phyloP scores from a whole-genome alignment of 2,329 filamentous ascomycete genomes.

The Colletotrichum sp. region DNA sequence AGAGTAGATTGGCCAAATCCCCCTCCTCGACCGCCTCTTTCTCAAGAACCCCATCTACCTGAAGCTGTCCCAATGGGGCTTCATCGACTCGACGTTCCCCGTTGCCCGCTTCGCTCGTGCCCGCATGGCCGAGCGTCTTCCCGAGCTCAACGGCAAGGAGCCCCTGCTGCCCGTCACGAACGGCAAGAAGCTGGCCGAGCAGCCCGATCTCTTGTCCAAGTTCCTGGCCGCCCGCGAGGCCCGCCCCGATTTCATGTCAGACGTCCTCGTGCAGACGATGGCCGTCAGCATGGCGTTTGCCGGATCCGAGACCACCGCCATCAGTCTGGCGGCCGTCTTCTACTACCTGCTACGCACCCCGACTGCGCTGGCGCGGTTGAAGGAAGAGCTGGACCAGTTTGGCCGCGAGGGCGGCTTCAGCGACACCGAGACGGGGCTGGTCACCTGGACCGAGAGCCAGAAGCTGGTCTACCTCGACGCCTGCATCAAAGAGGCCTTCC shows the following conservation, averaged over 20 bases:
- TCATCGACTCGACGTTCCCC: slow-evolving; percentile 73
- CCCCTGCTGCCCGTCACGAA: slow-evolving; percentile 42
- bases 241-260: slow-evolving; percentile 74
- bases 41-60: slow-evolving; percentile 79
- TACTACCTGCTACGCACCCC: slow-evolving; percentile 76
- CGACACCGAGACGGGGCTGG: slow-evolving; percentile 60
- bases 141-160: slow-evolving; percentile 41
- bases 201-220: slow-evolving; percentile 71
- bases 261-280: slow-evolving; percentile 72
- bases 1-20: slow-evolving; percentile 74
- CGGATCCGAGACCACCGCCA: slow-evolving; percentile 81
- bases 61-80: slow-evolving; percentile 68
- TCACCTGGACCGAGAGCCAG: slow-evolving; percentile 74
- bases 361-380: slow-evolving; percentile 56
- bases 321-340: slow-evolving; percentile 73
- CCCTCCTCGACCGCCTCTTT: slow-evolving; percentile 70
- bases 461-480: slow-evolving; percentile 79
- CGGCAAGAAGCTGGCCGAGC: slow-evolving; percentile 40
- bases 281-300: slow-evolving; percentile 77
- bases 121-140: slow-evolving; percentile 69
- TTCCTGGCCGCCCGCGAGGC: slow-evolving; percentile 73
- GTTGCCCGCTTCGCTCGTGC: slow-evolving; percentile 74
- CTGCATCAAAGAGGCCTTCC: slow-evolving; percentile 79
- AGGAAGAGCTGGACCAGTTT: slow-evolving; percentile 67
- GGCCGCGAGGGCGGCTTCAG: slow-evolving; percentile 55